Evolutionary conservation across 305 asterid genomes (phyloP).

Genomic region (Fraxinus paxiana): DNA sequence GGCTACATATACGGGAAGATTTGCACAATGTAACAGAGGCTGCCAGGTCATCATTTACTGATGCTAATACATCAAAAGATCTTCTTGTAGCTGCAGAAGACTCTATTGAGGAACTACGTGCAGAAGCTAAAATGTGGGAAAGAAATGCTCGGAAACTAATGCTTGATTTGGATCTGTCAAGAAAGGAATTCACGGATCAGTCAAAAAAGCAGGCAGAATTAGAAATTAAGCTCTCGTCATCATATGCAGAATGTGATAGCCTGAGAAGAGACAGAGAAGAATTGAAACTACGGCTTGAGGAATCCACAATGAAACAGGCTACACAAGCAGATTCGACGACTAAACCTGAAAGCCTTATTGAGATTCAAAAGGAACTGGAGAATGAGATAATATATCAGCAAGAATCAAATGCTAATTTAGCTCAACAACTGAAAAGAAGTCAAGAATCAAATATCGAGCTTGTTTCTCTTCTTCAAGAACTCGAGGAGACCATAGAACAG

Average conservation of each 20-base stretch:
- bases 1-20: conserved; percentile 32
- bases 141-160: conserved; percentile 78
- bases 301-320: conserved; percentile 27
- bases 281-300: conserved; percentile 40
- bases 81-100: conserved; percentile 70
- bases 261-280: conserved; percentile 54
- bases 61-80: conserved; percentile 42
- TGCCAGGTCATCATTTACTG: conserved; percentile 29
- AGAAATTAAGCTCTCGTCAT: conserved; percentile 62
- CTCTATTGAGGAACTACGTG: conserved; percentile 68
- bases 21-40: conserved; percentile 34
- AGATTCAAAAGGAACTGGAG: conserved; percentile 57
- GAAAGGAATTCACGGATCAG: conserved; percentile 50
- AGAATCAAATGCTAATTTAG: conserved; percentile 50
- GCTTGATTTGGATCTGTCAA: conserved; percentile 66
- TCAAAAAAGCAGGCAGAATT: conserved; percentile 63
- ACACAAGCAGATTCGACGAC: conserved; percentile 29
- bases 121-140: conserved; percentile 97
- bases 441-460: conserved; percentile 88
- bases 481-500: conserved; percentile 65
- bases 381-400: conserved; percentile 68
- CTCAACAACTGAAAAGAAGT: conserved; percentile 59
- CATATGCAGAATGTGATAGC: conserved; percentile 49
- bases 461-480: conserved; percentile 78
- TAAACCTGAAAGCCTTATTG: conserved; percentile 40